These are phyloP conservation scores for Akanthomyces uredinophilus DNA, from an alignment of 2,329 filamentous ascomycete species.

Conservation along the genomic window DNA sequence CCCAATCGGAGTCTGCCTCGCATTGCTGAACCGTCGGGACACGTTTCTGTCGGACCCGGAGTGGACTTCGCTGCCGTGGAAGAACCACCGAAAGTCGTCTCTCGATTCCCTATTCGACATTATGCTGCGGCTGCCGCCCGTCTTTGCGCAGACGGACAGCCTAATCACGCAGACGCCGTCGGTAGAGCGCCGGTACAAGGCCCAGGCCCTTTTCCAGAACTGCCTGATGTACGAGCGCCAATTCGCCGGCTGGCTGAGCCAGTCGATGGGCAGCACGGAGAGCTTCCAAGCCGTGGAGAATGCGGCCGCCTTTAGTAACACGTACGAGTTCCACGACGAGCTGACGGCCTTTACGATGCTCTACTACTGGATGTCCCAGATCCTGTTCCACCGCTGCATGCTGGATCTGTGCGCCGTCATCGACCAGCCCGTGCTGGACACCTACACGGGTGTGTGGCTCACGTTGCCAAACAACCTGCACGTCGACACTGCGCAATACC, in stretches of 20 bases:
- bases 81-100: conserved; percentile 43
- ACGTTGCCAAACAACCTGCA: conserved; percentile 33
- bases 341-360: conserved; percentile 43
- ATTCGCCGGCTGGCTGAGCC: conserved; percentile 43
- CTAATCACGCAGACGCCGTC: conserved; percentile 36
- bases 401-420: conserved; percentile 40
- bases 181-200: conserved; percentile 36
- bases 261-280: conserved; percentile 33
- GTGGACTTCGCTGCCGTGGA: conserved; percentile 50
- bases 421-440: conserved; percentile 39
- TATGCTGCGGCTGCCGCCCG: conserved; percentile 40
- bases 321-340: conserved; percentile 41
- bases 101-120: conserved; percentile 51
- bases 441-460: conserved; percentile 35
- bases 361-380: conserved; percentile 49
- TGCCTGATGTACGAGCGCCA: conserved; percentile 44
- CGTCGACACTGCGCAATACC: conserved; percentile 39
- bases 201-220: conserved; percentile 43
- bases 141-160: conserved; percentile 42
- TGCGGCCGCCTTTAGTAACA: conserved; percentile 39
- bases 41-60: conserved; percentile 48
- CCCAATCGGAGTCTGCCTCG: conserved; percentile 44
- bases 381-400: conserved; percentile 45
- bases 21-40: conserved; percentile 44
- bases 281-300: conserved; percentile 25